Evolutionary conservation across 192 early-diverging fungal genomes (phyloP), one percentile per base, ranked within the genome.

Genomic region (Chytriomyces hyalinus): DNA sequence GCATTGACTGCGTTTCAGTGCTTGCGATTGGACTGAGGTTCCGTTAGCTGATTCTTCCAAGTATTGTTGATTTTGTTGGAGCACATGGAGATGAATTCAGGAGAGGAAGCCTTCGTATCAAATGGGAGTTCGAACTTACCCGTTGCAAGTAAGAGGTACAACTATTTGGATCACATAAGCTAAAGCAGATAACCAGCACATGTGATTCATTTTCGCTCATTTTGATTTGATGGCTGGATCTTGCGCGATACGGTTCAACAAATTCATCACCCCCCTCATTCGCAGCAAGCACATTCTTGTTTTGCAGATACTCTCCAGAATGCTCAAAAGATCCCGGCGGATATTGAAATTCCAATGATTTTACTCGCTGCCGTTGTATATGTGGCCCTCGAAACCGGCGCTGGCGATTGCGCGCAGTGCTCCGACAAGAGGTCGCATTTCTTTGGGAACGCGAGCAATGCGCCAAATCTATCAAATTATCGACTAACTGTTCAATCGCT

Each of bases 21-120:
- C 3, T 6, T 17, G 5, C 10, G 48, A 2, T 44, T 70, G 77
- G 24, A 49, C 17, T 63, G 61, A 24, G 0, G 65, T 49, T 11
- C 61, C 77, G 3, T 17, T 57, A 4, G 60, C 77, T 49, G 68
- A 71, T 65, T 78, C 46, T 50, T 78, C 77, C 22, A 78, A 48
- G 72, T 72, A 78, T 36, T 78, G 49, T 49, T 1, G 68, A 78
- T 72, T 73, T 78, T 22, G 77, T 72, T 22, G 67, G 77, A 68
- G 43, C 64, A 75, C 49, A 65, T 50, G 11, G 46, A 22, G 6
- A 46, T n/a, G 49, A 65, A 75, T 49, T 75, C 73, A 4, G 15
- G 9, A n/a, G n/a, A n/a, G n/a, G n/a, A n/a, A n/a, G n/a, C n/a
- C n/a, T n/a, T n/a, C n/a, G n/a, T n/a, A n/a, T n/a, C n/a, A n/a